phyloP scores from a whole-genome alignment of 2,329 filamentous ascomycete genomes.

The Ophiosphaerella narmari region DNA sequence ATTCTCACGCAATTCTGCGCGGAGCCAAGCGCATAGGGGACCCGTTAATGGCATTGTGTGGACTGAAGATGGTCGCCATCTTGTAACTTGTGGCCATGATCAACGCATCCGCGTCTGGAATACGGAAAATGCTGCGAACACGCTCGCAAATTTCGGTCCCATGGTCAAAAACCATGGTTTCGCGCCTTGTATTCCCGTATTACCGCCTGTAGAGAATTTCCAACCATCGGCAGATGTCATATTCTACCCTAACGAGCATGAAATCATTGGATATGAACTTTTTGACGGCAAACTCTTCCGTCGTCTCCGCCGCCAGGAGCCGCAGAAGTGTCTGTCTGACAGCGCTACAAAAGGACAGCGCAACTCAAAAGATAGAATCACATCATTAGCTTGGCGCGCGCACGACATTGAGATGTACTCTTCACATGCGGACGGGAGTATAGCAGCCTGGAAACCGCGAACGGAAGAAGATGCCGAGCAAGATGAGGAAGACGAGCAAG shows the following conservation, averaged over 20 bases:
- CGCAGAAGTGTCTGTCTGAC: constrained; percentile 16
- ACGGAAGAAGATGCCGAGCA: constrained; percentile 53
- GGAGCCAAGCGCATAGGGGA: constrained; percentile 70
- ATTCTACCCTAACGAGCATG: constrained; percentile 75
- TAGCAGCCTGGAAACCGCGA: constrained; percentile 75
- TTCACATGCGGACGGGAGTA: constrained; percentile 81
- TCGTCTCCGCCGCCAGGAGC: constrained; percentile 67
- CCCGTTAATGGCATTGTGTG: constrained; percentile 84
- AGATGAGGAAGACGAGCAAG: constrained; percentile 50
- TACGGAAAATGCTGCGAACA: constrained; percentile 78
- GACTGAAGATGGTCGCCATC: constrained; percentile 76
- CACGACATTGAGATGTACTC: constrained; percentile 78
- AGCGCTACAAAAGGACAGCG: constrained; percentile 45
- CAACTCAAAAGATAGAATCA: constrained; percentile 59
- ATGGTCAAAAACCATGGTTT: constrained; percentile 70
- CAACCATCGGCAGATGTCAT: constrained; percentile 66
- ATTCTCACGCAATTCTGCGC: constrained; percentile 41
- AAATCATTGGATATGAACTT: constrained; percentile 80
- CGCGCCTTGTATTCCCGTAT: constrained; percentile 48
- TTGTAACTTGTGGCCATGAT: constrained; percentile 84
- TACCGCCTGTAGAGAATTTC: constrained; percentile 65
- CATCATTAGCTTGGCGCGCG: constrained; percentile 74
- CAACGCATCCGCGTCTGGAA: constrained; percentile 87
- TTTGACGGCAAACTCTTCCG: constrained; percentile 76
- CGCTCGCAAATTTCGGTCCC: constrained; percentile 84